phyloP scores from a whole-genome alignment of 2,329 filamentous ascomycete species.

The Nothophoma quercina region DNA sequence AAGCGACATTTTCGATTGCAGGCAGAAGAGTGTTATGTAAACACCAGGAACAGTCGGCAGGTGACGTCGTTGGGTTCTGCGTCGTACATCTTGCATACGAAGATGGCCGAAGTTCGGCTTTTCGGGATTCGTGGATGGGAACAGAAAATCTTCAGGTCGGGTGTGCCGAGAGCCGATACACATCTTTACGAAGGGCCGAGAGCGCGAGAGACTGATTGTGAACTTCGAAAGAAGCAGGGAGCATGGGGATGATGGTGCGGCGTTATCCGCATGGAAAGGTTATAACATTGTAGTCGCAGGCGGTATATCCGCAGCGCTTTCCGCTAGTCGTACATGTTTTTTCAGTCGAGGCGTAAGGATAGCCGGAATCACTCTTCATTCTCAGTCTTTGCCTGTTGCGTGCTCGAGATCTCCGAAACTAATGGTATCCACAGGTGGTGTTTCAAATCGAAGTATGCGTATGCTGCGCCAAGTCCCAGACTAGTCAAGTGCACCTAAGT shows the following conservation, averaged over 20 bases:
- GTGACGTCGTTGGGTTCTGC: constrained; percentile 21
- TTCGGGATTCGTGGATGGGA: neutral
- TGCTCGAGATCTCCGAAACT: constrained; percentile 8
- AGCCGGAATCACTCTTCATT: neutral
- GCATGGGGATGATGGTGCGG: neutral
- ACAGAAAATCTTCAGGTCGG: neutral
- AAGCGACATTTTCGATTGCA: neutral
- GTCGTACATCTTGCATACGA: constrained; percentile 6
- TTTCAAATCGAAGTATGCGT: constrained; percentile 23
- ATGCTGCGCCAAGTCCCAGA: constrained; percentile 18
- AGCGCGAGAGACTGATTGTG: neutral
- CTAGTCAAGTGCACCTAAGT: constrained; percentile 15
- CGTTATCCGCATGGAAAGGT: neutral
- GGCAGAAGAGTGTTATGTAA: neutral
- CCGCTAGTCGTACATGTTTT: neutral
- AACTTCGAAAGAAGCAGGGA: neutral
- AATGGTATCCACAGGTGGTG: constrained; percentile 25
- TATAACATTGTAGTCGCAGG: neutral
- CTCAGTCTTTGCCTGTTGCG: neutral
- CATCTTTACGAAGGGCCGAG: neutral
- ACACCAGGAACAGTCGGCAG: neutral
- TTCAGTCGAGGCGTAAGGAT: neutral
- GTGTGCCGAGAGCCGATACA: constrained; percentile 7
- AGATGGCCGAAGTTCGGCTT: constrained; percentile 4
- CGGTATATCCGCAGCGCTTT: no score